These are phyloP conservation scores for Boletellus ananiceps DNA, from an alignment of 768 basidiomycete species.

Conservation along the genomic window DNA sequence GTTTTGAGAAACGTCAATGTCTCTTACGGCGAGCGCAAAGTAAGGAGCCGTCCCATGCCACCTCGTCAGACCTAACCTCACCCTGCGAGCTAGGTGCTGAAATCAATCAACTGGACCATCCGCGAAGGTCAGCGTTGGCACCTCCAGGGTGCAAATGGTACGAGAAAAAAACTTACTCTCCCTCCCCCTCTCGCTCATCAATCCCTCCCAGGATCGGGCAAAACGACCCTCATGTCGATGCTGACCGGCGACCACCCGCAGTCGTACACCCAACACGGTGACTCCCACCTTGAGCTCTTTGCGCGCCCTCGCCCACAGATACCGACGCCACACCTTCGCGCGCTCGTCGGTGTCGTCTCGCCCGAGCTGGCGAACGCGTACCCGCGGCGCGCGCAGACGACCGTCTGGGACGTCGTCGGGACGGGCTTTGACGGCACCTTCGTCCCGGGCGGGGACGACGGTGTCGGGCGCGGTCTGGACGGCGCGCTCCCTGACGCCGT, in stretches of 20 bases:
- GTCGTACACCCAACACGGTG: conserved; percentile 67
- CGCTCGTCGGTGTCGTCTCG: conserved; percentile 72
- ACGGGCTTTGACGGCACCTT: conserved; percentile 91
- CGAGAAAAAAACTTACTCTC: conserved; percentile 1
- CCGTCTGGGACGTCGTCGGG: conserved; percentile 74
- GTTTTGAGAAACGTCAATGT: conserved; percentile 66
- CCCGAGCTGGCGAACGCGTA: conserved; percentile 93
- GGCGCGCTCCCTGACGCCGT: conserved; percentile 32
- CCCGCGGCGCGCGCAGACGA: conserved; percentile 64
- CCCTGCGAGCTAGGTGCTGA: conserved; percentile 52
- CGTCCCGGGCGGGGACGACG: conserved; percentile 41
- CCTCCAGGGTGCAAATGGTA: conserved; percentile 85
- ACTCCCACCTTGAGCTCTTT: conserved; percentile 52
- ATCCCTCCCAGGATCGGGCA: conserved; percentile 69
- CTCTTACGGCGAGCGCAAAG: conserved; percentile 61
- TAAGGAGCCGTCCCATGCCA: conserved; percentile 20
- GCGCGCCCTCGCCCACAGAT: conserved; percentile 55
- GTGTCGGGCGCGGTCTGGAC: conserved; percentile 46
- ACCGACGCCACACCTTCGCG: conserved; percentile 63
- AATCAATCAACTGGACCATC: conserved; percentile 78
- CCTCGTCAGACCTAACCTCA: neutral
- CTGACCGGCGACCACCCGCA: conserved; percentile 94
- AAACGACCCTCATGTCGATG: conserved; percentile 87
- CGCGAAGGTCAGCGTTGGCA: conserved; percentile 84
- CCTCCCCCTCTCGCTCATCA: neutral